Percentiles rank a stretch among this genome's conserved stretches.
These are phyloP conservation scores for Fusarium sp. DNA, from an alignment of 2,329 filamentous ascomycete genomes.

Conservation along the genomic window DNA sequence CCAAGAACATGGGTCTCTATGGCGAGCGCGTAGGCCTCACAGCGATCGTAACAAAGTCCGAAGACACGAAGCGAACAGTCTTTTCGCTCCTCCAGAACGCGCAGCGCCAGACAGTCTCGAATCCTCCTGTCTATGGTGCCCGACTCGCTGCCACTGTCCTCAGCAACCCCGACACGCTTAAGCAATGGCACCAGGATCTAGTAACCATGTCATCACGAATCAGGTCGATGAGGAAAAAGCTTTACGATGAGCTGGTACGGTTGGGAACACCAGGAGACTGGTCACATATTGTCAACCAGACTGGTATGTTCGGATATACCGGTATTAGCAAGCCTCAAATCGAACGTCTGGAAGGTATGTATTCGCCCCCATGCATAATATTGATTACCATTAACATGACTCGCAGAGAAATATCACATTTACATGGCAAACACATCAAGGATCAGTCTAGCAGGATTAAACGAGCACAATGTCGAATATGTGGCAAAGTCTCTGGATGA, in stretches of 20 bases:
- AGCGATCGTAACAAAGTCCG: conserved; percentile 46
- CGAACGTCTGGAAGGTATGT: conserved; percentile 49
- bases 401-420: conserved; percentile 53
- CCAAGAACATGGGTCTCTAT: conserved; percentile 70
- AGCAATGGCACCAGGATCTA: conserved; percentile 56
- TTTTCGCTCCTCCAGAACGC: conserved; percentile 52
- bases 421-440: conserved; percentile 58
- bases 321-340: conserved; percentile 66
- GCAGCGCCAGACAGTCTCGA: conserved; percentile 55
- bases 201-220: conserved; percentile 57
- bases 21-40: conserved; percentile 55
- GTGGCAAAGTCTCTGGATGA: conserved; percentile 34
- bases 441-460: conserved; percentile 58
- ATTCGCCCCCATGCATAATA: accelerated
- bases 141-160: conserved; percentile 55
- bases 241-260: conserved; percentile 53
- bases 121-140: conserved; percentile 55
- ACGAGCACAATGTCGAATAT: conserved; percentile 53
- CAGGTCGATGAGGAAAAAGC: conserved; percentile 52
- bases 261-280: conserved; percentile 56
- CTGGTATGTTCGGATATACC: conserved; percentile 61
- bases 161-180: conserved; percentile 43
- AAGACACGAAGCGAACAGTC: conserved; percentile 36
- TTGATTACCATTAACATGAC: background rate
- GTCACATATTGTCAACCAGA: conserved; percentile 56